Conservation (phyloP, 805 yeast genomes). For the Saturnispora gosingensis region DNA sequence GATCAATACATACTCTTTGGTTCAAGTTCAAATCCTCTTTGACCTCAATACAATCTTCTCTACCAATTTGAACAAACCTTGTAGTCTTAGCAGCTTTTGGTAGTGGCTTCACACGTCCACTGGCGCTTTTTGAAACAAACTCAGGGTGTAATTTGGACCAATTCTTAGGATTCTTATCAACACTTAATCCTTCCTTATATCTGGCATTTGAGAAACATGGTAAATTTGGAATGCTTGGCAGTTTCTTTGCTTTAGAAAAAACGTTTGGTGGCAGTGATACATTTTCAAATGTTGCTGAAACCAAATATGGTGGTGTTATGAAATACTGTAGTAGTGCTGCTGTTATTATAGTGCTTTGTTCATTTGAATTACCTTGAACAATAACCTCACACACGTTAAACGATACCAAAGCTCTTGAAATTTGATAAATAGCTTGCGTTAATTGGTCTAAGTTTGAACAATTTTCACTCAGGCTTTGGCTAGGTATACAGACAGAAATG, state of each 20-base stretch:
- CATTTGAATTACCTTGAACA: conserved; percentile 33
- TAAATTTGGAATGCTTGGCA: conserved; percentile 63
- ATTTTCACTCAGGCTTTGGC: neutral
- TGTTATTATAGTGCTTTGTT: conserved; percentile 3
- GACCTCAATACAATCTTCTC: conserved; percentile 47
- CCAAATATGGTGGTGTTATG: conserved; percentile 11
- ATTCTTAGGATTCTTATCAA: conserved; percentile 32
- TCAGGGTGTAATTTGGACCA: conserved; percentile 5
- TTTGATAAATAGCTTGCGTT: conserved; percentile 64
- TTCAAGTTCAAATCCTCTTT: conserved; percentile 60
- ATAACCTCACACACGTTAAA: conserved; percentile 70
- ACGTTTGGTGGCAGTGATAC: conserved; percentile 34
- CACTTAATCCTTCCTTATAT: conserved; percentile 57
- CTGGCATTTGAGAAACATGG: conserved; percentile 25
- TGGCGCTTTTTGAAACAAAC: conserved; percentile 28
- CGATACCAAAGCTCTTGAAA: conserved; percentile 64
- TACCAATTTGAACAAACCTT: conserved; percentile 71
- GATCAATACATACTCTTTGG: conserved; percentile 74
- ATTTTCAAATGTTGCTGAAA: conserved; percentile 40
- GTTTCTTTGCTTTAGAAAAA: conserved; percentile 43
- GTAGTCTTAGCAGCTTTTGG: conserved; percentile 50
- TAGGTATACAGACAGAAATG: conserved; percentile 4
- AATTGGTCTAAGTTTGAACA: conserved; percentile 53
- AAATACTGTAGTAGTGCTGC: conserved; percentile 11
- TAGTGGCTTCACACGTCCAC: conserved; percentile 34